These are phyloP conservation scores for Microcera coccophila DNA, from an alignment of 2,329 filamentous ascomycete species.

Conservation along the genomic window DNA sequence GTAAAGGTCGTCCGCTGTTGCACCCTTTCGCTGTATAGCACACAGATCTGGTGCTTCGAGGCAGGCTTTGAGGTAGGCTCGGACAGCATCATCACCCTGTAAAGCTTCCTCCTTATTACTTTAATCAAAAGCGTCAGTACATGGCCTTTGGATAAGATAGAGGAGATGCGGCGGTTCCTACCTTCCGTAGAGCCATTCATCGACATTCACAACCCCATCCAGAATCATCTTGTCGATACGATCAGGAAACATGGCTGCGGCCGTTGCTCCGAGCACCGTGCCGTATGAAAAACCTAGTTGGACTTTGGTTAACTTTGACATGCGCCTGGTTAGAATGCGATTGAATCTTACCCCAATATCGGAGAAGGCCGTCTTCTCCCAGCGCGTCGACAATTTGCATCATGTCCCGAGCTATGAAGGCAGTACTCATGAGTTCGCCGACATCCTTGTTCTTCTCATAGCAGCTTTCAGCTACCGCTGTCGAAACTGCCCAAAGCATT, in stretches of 20 bases:
- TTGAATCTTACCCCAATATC: conserved; percentile 38
- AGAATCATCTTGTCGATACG: conserved; percentile 31
- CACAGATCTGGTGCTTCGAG: too few species aligned
- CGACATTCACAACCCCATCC: conserved; percentile 30
- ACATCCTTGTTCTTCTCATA: conserved; percentile 23
- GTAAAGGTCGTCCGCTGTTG: too few species aligned
- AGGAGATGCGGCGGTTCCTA: not conserved
- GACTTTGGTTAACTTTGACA: too few species aligned
- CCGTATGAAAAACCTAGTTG: conserved; percentile 35
- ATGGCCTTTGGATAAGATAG: conserved; percentile 1
- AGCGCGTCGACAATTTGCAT: conserved; percentile 42
- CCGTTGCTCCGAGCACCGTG: conserved; percentile 34
- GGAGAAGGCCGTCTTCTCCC: conserved; percentile 34
- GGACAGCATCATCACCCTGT: conserved; percentile 22
- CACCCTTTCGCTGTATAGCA: too few species aligned
- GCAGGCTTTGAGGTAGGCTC: conserved; percentile 17
- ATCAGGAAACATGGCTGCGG: conserved; percentile 40
- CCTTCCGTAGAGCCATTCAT: conserved; percentile 27
- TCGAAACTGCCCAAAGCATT: conserved; percentile 20
- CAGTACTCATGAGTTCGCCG: conserved; percentile 38
- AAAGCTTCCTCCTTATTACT: conserved; percentile 22
- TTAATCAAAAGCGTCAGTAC: conserved; percentile 21
- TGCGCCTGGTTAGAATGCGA: too few species aligned
- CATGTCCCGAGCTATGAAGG: conserved; percentile 43
- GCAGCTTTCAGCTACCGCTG: conserved; percentile 21